Evolutionary conservation across 1,139 yeast species (phyloP), one percentile per base, ranked within the genome.

Genomic region (Yamadazyma trypodendri): DNA sequence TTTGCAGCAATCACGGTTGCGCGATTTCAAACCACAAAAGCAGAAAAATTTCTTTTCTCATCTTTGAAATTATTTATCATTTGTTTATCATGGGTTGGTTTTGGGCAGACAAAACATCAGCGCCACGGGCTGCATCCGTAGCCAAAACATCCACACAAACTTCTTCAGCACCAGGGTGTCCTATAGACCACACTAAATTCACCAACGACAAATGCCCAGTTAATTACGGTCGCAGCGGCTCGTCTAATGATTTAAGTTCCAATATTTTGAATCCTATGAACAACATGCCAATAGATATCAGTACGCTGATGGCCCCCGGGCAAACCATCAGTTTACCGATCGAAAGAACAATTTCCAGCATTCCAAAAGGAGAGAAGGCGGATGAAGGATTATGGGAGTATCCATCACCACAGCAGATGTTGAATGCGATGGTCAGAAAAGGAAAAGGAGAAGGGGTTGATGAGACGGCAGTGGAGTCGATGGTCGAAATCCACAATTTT

Each of bases 361-460:
- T 92, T 41, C 98, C 99, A 14, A 75, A 88, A 47, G 97, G 97
- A 18, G 77, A 73, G 27, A 56, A 62, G n/a, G 69, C 66, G 3
- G 74, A 67, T 18, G 77, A 77, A 44, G 90, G 95, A 0, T 79
- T 82, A 33, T 92, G 99, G 99, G 98, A 92, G 60, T 92, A 94
- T 58, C 99, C 99, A 2, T 88, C 96, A 2, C 98, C 99, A 1
- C 98, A 92, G 60, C 98, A 92, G 59, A 94, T 92, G 98, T 80
- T 89, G 48, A 90, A 90, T 56, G 99, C 99, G 18, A 92, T 92
- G 97, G 67, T 89, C 31, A 78, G 92, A 48, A 92, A 92, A 63
- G 96, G 97, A 11, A 89, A 89, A 54, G 87, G 82, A 22, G 84
- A 84, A 33, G 87, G 80, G 18, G 77, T 92, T 28, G 94, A 94